Conservation (phyloP, 345 rosid species). For the Microthlaspi erraticum region DNA sequence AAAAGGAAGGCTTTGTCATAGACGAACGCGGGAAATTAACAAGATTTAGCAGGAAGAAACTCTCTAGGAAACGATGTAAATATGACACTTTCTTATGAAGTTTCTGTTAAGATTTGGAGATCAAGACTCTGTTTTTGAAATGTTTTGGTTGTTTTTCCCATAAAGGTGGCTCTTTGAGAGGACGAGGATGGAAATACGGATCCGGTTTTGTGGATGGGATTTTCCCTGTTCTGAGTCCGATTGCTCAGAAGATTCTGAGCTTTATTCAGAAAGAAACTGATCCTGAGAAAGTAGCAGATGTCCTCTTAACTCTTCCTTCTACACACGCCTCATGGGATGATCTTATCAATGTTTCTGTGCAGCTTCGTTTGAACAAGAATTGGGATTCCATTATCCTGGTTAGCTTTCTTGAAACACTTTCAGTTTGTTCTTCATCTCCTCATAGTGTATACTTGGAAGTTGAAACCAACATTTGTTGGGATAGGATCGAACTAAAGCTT, state of each 20-base stretch:
- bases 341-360: constrained; percentile 78
- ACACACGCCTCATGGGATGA: constrained; percentile 88
- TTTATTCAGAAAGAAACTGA: constrained; percentile 61
- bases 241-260: constrained; percentile 68
- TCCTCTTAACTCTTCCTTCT: constrained; percentile 67
- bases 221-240: constrained; percentile 84
- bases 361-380: constrained; percentile 74
- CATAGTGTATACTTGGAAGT: neutral
- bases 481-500: neutral
- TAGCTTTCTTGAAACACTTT: constrained; percentile 19
- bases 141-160: constrained; percentile 4
- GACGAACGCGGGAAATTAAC: constrained; percentile 72
- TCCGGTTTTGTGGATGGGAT: constrained; percentile 95
- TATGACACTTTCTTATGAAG: neutral
- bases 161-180: constrained; percentile 86
- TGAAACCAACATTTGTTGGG: constrained; percentile 2
- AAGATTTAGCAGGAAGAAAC: constrained; percentile 66
- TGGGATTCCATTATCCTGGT: constrained; percentile 81
- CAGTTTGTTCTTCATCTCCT: neutral
- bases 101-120: neutral
- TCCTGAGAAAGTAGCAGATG: constrained; percentile 50
- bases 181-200: constrained; percentile 94
- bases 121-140: neutral
- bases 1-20: constrained; percentile 61
- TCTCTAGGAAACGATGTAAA: constrained; percentile 66